Evolutionary conservation across 805 yeast species (phyloP).

Genomic region (Teunomyces aglyptinius): DNA sequence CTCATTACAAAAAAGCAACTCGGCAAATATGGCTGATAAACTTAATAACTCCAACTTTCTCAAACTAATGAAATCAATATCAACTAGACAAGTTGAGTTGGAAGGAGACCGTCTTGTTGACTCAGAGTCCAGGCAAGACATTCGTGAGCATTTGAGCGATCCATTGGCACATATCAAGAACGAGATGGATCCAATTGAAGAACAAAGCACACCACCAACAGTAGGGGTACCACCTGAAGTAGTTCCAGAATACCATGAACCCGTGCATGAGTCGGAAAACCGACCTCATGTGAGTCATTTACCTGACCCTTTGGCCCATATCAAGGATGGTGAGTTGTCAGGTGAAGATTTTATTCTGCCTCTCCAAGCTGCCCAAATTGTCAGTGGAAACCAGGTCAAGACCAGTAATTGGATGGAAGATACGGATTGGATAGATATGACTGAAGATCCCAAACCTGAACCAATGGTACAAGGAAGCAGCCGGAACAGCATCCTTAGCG

Average conservation of each 20-base stretch:
- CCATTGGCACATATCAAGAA: slow-evolving; percentile 12
- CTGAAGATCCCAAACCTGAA: slow-evolving; percentile 6
- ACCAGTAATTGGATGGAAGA: slow-evolving; percentile 37
- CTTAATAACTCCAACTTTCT: slow-evolving; percentile 36
- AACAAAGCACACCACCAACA: background rate
- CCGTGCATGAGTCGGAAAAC: slow-evolving; percentile 10
- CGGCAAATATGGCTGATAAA: slow-evolving; percentile 22
- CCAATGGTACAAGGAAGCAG: background rate
- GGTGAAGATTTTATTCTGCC: slow-evolving; percentile 27
- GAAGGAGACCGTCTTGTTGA: slow-evolving; percentile 41
- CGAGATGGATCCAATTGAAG: background rate
- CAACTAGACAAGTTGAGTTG: slow-evolving; percentile 36
- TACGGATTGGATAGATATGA: slow-evolving; percentile 19
- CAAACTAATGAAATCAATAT: slow-evolving; percentile 39
- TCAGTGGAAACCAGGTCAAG: slow-evolving; percentile 41
- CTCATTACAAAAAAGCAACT: slow-evolving; percentile 16
- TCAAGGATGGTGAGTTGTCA: slow-evolving; percentile 36
- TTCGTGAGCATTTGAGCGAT: slow-evolving; percentile 17
- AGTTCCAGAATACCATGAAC: slow-evolving; percentile 11
- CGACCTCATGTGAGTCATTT: slow-evolving; percentile 19
- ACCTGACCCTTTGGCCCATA: slow-evolving; percentile 46
- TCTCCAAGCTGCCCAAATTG: slow-evolving; percentile 37
- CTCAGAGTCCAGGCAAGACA: slow-evolving; percentile 18
- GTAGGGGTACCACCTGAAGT: background rate
- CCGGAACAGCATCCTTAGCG: slow-evolving; percentile 20